Conservation (phyloP, 2,329 filamentous ascomycete species). For the Penicillium expansum region DNA sequence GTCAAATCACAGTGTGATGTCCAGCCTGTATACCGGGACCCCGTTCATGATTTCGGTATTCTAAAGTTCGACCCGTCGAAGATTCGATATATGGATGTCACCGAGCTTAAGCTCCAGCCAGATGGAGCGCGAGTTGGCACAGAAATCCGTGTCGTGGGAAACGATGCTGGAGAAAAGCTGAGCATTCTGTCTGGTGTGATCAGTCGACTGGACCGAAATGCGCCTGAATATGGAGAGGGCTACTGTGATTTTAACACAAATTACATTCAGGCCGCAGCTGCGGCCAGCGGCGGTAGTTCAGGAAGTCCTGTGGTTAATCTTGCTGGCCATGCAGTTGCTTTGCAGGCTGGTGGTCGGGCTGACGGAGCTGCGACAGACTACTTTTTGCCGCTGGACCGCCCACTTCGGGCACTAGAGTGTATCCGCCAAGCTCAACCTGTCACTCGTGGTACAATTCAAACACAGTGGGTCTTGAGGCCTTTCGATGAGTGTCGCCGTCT, state of each 20-base stretch:
- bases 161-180: constrained; percentile 97
- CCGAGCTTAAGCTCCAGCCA: constrained; percentile 74
- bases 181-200: constrained; percentile 98
- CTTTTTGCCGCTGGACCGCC: constrained; percentile 89
- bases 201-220: constrained; percentile 91
- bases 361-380: constrained; percentile 98
- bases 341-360: constrained; percentile 89
- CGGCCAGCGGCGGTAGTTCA: constrained; percentile 95
- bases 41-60: constrained; percentile 97
- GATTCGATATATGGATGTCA: constrained; percentile 95
- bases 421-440: constrained; percentile 74
- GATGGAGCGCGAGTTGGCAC: constrained; percentile 83
- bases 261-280: constrained; percentile 97
- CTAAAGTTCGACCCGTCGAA: constrained; percentile 91
- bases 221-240: constrained; percentile 94
- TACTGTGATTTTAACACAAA: constrained; percentile 97
- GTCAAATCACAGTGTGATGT: constrained; percentile 70
- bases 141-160: constrained; percentile 95
- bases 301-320: constrained; percentile 97
- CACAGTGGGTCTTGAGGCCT: constrained; percentile 92
- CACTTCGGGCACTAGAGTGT: constrained; percentile 79
- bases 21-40: constrained; percentile 93
- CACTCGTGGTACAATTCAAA: constrained; percentile 93
- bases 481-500: constrained; percentile 95
- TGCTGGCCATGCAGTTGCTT: constrained; percentile 83